Base-by-base conservation (phyloP, 345 rosid genomes). In the Iberis pinnata region DNA sequence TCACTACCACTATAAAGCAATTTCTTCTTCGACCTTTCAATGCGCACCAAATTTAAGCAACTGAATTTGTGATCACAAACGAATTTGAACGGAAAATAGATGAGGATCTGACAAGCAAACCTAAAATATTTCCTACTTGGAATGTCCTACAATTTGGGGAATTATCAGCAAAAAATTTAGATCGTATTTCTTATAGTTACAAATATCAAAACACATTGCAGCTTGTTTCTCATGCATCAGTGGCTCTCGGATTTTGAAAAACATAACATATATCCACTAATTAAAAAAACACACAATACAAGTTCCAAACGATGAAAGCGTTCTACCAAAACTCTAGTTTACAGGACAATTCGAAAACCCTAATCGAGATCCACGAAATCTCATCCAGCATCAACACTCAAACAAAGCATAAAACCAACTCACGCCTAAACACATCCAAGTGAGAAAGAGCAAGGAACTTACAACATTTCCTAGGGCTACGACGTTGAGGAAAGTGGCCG, bases 401-500 rank as follows among this genome's bases (percentile, higher is more conserved):
- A 36, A 25, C 45, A 33, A 40, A 63, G 42, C 56, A 27, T 5
- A n/a, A 7, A 52, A 32, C 15, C 18, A 35, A 22, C 8, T 52
- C 18, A 12, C 12, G 7, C 25, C 25, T 16, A 18, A 32, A 19
- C 53, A 35, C 17, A 18, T 39, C 15, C 29, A 17, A 2, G 18
- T 3, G 19, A 49, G 14, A 14, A 4, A 24, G 49, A 50, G 42
- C n/a, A 11, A 13, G 25, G 38, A 58, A 80, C 97, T 71, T 65
- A 93, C 99, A 43, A 93, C 85, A 78, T 78, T 86, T 68, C 99
- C 99, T 1, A 93, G 64, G 17, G 81, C 85, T 37, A 88, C 84
- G 42, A 80, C 97, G 67, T 86, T 88, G 12, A 93, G 84, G 67
- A 83, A 85, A 67, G 89, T 69, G 29, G 94, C 68, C 1, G 88